A percentile compares a stretch with the other conserved stretches of the same genome.
Evolutionary conservation across 257 asterid genomes (phyloP).

Genomic region (Scutellaria barbata): DNA sequence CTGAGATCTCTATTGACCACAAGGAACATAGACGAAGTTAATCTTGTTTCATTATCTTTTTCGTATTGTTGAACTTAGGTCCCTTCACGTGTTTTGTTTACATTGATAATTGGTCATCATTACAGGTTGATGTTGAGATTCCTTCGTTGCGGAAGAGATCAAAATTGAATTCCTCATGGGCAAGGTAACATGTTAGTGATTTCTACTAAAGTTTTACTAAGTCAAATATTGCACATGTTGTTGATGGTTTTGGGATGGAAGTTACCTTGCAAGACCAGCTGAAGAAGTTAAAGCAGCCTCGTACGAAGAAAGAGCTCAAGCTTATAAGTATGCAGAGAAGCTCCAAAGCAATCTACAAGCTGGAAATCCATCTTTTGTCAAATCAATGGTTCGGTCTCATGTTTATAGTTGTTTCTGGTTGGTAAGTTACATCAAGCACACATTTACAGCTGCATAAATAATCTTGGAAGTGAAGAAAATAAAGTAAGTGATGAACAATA

Average conservation of each 20-base stretch:
- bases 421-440: constrained; percentile 55
- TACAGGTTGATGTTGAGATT: constrained; percentile 60
- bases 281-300: constrained; percentile 81
- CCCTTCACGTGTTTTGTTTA: neutral
- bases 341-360: constrained; percentile 62
- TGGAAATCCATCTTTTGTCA: constrained; percentile 69
- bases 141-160: constrained; percentile 57
- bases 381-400: constrained; percentile 89
- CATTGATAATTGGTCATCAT: constrained; percentile 20
- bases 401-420: constrained; percentile 97
- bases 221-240: constrained; percentile 24
- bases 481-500: neutral
- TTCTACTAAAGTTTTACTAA: neutral
- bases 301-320: constrained; percentile 58
- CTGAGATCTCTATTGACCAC: neutral
- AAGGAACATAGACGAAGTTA: too few species aligned
- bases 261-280: constrained; percentile 82
- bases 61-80: neutral
- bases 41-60: neutral
- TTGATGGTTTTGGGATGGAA: constrained; percentile 34
- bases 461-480: neutral
- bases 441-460: constrained; percentile 2
- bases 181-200: constrained; percentile 50
- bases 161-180: constrained; percentile 64
- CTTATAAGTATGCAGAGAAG: constrained; percentile 67